Evolutionary conservation across 768 basidiomycete genomes (phyloP).

Genomic region (Clitopilus hobsonii): DNA sequence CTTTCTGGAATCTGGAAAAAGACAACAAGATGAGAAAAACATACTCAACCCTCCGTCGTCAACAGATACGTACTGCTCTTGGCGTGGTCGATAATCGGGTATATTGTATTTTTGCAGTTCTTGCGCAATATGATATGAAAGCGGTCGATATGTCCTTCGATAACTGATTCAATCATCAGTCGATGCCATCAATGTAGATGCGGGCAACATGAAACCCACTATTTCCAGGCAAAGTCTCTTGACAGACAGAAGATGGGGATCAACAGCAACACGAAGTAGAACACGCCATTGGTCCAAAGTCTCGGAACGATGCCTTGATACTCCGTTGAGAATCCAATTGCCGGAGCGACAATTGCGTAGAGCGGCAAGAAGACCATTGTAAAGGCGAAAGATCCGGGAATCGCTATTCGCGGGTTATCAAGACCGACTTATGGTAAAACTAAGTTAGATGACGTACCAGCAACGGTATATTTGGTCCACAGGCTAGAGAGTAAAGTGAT

Average conservation of each 20-base stretch:
- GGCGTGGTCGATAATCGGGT: slow-evolving; percentile 92
- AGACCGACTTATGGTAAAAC: slow-evolving; percentile 1
- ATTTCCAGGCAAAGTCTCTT: slow-evolving; percentile 96
- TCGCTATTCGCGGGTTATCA: slow-evolving; percentile 47
- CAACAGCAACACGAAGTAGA: slow-evolving; percentile 85
- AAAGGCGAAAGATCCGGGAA: slow-evolving; percentile 94
- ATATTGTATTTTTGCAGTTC: slow-evolving; percentile 99
- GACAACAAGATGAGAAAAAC: slow-evolving; percentile 7
- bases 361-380: slow-evolving; percentile 95
- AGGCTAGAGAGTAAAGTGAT: slow-evolving; percentile 44
- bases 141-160: slow-evolving; percentile 82
- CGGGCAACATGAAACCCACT: slow-evolving; percentile 48
- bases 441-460: slow-evolving; percentile 42
- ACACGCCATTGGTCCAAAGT: slow-evolving; percentile 82
- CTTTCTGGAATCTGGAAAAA: slow-evolving; percentile 87
- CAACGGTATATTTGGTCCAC: slow-evolving; percentile 99
- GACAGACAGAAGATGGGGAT: slow-evolving; percentile 81
- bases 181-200: slow-evolving; percentile 6
- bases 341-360: slow-evolving; percentile 84
- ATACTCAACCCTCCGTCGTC: background rate
- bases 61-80: slow-evolving; percentile 76
- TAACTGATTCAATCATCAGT: slow-evolving; percentile 49
- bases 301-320: slow-evolving; percentile 87
- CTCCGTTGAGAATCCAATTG: slow-evolving; percentile 84
- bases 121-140: slow-evolving; percentile 97